Conservation (phyloP, 306 rosid genomes). For the Rubus idaeus region DNA sequence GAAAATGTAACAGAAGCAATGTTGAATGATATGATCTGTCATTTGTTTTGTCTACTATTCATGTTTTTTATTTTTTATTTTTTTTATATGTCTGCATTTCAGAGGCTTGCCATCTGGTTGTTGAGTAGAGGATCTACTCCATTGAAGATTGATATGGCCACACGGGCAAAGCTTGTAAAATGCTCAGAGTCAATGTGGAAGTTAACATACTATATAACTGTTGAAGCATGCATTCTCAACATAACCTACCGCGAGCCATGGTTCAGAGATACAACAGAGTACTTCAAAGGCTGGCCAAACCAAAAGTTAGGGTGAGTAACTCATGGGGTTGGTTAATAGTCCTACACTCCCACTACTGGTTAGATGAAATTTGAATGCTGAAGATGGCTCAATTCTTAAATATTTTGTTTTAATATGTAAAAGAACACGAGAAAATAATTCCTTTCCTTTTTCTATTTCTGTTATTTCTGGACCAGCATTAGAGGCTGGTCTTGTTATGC, state of each 20-base stretch:
- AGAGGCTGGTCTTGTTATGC: not conserved
- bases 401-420: not conserved
- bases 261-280: slow-evolving; percentile 64
- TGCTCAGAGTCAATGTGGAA: slow-evolving; percentile 98
- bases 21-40: not conserved
- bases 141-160: slow-evolving; percentile 59
- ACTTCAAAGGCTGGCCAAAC: slow-evolving; percentile 85
- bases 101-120: slow-evolving; percentile 71
- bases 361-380: not conserved
- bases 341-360: not conserved
- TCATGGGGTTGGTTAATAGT: slow-evolving; percentile 16
- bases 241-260: slow-evolving; percentile 64
- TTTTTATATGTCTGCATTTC: slow-evolving; percentile 14
- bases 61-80: not conserved
- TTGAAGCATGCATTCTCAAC: slow-evolving; percentile 69
- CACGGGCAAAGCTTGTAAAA: slow-evolving; percentile 65
- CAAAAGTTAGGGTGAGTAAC: slow-evolving; percentile 78
- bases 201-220: slow-evolving; percentile 73
- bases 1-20: not conserved
- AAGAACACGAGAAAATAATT: not conserved
- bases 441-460: not conserved
- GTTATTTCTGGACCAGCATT: slow-evolving; percentile 9
- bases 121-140: slow-evolving; percentile 52
- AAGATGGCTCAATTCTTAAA: not conserved
- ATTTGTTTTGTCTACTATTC: not conserved